Conservation (phyloP, 495 filamentous ascomycete genomes). For the Elaphomyces granulatus region DNA sequence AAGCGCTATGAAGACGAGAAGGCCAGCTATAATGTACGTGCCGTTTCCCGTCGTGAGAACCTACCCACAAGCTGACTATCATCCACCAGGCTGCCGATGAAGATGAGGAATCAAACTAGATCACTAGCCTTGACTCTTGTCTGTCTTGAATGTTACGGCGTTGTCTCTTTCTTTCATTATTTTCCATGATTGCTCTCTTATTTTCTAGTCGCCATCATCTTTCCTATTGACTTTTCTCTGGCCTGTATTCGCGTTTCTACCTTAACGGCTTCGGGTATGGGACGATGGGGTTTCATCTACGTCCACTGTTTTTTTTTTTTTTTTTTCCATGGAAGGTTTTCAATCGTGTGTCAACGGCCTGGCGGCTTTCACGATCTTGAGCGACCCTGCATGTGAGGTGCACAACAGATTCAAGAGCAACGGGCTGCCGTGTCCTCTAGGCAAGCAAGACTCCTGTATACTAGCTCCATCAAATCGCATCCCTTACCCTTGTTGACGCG, state of each 20-base stretch:
- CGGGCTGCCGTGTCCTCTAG: too few relatives aligned
- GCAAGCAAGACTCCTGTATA: too few relatives aligned
- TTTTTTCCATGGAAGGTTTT: conserved; percentile 18
- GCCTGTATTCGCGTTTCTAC: conserved; percentile 9
- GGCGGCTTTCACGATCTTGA: conserved; percentile 16
- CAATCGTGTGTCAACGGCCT: conserved; percentile 20
- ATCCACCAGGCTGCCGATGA: not conserved
- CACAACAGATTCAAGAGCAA: too few relatives aligned
- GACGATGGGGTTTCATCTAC: conserved; percentile 25
- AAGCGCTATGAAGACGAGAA: conserved; percentile 98
- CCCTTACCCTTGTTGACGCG: too few relatives aligned
- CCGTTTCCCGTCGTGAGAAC: not conserved
- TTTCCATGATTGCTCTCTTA: conserved; percentile 12
- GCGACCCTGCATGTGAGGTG: too few relatives aligned
- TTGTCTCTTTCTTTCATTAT: conserved; percentile 22
- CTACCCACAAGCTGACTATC: not conserved
- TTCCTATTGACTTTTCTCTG: conserved; percentile 9
- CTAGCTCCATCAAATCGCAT: too few relatives aligned
- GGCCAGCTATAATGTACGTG: conserved; percentile 44
- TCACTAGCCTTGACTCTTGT: not conserved
- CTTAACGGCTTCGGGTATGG: conserved; percentile 28
- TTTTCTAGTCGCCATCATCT: too few relatives aligned
- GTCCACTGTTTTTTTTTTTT: conserved; percentile 20
- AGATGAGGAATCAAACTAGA: not conserved
- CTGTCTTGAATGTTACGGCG: not conserved